These are phyloP conservation scores for Trypanosoma vivax DNA, from an alignment of 208 protist species.

Conservation along the genomic window DNA sequence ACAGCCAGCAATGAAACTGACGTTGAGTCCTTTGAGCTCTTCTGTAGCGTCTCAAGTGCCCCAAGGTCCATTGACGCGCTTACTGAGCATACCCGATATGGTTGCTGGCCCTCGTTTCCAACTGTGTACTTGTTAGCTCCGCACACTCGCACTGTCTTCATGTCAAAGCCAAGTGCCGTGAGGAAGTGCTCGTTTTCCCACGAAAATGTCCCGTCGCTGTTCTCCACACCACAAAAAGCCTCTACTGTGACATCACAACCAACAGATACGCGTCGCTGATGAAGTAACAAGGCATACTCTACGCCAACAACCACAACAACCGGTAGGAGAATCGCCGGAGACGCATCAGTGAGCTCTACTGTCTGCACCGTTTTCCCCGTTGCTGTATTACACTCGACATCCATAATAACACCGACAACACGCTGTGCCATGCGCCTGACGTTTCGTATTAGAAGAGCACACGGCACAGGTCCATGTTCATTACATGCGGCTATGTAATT, in stretches of 20 bases:
- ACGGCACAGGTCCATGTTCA: conserved; percentile 28
- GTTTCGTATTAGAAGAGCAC: conserved; percentile 40
- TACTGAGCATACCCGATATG: conserved; percentile 36
- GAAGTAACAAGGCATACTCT: conserved; percentile 35
- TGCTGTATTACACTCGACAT: conserved; percentile 40
- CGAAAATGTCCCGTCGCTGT: conserved; percentile 19
- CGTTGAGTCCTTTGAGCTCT: background rate
- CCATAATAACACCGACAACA: conserved; percentile 44
- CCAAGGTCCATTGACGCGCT: conserved; percentile 15
- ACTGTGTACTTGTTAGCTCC: conserved; percentile 32
- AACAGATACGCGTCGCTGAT: conserved; percentile 28
- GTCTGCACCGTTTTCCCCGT: conserved; percentile 25
- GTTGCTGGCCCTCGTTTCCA: conserved; percentile 47
- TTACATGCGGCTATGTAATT: conserved; percentile 31
- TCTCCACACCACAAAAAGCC: conserved; percentile 36
- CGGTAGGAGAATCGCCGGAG: conserved; percentile 43
- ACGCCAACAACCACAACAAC: conserved; percentile 23
- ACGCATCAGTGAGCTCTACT: conserved; percentile 28
- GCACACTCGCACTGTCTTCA: conserved; percentile 13
- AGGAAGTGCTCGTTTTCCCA: conserved; percentile 24
- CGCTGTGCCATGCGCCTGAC: conserved; percentile 56
- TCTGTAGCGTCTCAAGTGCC: conserved; percentile 17
- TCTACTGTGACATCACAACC: conserved; percentile 26
- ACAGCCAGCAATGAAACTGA: conserved; percentile 20
- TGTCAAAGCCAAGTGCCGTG: conserved; percentile 22